These are phyloP conservation scores for Helicocarpus griseus DNA, from an alignment of 2,329 filamentous ascomycete genomes.

Conservation along the genomic window DNA sequence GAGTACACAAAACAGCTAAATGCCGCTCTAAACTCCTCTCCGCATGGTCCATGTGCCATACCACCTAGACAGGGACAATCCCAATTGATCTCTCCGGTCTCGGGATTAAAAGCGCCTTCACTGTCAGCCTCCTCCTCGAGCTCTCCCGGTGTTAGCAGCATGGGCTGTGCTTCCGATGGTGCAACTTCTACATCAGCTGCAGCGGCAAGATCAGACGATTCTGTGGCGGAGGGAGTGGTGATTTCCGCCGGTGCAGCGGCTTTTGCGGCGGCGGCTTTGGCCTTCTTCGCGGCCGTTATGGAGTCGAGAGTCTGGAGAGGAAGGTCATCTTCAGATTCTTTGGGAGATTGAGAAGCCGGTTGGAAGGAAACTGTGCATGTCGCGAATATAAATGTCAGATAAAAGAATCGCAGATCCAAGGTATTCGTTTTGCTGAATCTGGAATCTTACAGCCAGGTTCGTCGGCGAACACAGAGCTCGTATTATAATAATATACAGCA, in stretches of 20 bases:
- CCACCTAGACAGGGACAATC: conserved; percentile 95
- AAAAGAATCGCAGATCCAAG: background rate
- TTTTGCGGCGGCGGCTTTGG: conserved; percentile 9
- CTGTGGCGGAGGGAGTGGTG: conserved; percentile 9
- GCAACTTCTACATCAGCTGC: conserved; percentile 11
- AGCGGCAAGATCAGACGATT: conserved; percentile 8
- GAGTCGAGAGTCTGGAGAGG: conserved; percentile 57
- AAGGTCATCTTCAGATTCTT: conserved; percentile 31
- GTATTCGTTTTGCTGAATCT: background rate
- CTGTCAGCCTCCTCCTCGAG: conserved; percentile 74
- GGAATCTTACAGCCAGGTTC: conserved; percentile 59
- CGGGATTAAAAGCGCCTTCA: conserved; percentile 92
- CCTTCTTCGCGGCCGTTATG: conserved; percentile 47
- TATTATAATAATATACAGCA: conserved; percentile 90
- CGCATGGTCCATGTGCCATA: conserved; percentile 94
- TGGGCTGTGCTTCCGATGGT: conserved; percentile 6
- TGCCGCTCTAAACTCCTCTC: conserved; percentile 86
- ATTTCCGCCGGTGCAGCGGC: background rate
- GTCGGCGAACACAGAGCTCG: conserved; percentile 76
- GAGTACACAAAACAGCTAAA: conserved; percentile 99
- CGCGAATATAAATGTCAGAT: background rate
- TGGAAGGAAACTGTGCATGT: conserved; percentile 26
- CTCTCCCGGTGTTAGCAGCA: conserved; percentile 32
- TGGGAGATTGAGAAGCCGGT: conserved; percentile 15
- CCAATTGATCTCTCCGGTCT: conserved; percentile 99